Evolutionary conservation across 148 eudicot species (phyloP), one percentile per base, ranked within the genome.

Genomic region (Cornus suecica): DNA sequence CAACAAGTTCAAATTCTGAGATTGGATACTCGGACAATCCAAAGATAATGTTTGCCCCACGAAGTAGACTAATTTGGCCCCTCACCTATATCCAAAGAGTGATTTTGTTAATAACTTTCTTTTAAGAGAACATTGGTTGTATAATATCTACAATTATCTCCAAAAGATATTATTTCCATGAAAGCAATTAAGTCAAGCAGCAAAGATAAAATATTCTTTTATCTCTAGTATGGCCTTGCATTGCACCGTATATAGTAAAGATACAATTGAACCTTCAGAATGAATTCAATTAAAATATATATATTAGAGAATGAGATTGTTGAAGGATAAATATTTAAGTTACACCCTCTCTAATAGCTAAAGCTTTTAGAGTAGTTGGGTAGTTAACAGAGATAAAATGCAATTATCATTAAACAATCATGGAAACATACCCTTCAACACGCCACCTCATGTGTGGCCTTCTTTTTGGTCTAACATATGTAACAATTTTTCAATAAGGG

Each of bases 1-100:
- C 97, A 67, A 92, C 91, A 79, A 92, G 82, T 80, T 92, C 97
- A 84, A 90, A 92, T 80, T 92, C 97, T 34, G 97, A 92, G 73
- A 90, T 69, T 22, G 92, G 94, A 69, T 71, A 86, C 15, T 88
- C 86, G 16, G 86, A 84, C 83, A 92, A 82, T 77, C 97, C 97
- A 75, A 92, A 92, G 76, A 83, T 75, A 80, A 92, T 85, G 84
- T 80, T 82, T 77, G 93, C 87, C 81, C 90, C 84, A 70, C 81
- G 52, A 75, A 82, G 88, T 82, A 92, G 71, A 77, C 92, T 87
- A 69, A 92, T 89, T 84, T 92, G 92, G 69, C 97, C 97, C 80
- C 97, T 90, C 78, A 92, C 89, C 97, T 92, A 79, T 76, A 82
- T 60, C 24, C 56, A 78, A 77, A 69, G 71, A 11, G 30, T 54